Evolutionary conservation across 805 yeast genomes (phyloP).

Genomic region (Cyberlindnera euphorbiiphila): DNA sequence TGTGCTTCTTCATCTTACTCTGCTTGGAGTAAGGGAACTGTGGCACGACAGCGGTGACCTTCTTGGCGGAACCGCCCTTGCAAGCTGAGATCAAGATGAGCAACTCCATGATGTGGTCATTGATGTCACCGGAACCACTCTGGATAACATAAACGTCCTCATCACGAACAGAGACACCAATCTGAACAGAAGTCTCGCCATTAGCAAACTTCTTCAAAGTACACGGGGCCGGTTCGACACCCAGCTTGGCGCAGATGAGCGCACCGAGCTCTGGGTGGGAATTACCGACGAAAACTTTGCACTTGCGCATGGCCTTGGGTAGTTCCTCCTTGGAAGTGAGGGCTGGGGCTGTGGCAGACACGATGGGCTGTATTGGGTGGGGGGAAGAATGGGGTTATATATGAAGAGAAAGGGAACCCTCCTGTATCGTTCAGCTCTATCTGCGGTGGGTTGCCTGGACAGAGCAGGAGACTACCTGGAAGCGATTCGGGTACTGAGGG

Average conservation of each 20-base stretch:
- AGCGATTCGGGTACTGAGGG: too few species aligned
- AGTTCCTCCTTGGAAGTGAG: conserved; percentile 4
- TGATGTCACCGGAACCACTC: conserved; percentile 80
- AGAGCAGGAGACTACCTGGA: too few species aligned
- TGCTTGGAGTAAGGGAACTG: conserved; percentile 97
- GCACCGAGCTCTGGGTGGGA: conserved; percentile 95
- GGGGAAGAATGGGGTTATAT: neutral
- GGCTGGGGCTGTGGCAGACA: conserved; percentile 8
- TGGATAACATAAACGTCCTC: conserved; percentile 95
- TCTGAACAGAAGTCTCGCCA: conserved; percentile 96
- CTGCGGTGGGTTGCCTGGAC: too few species aligned
- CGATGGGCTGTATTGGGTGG: conserved; percentile 1
- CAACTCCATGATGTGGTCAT: conserved; percentile 95
- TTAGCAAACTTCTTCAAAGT: conserved; percentile 89
- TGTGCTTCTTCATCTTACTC: conserved; percentile 95
- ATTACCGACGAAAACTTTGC: conserved; percentile 93
- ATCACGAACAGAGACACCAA: conserved; percentile 92
- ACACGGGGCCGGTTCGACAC: conserved; percentile 92
- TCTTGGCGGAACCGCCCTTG: conserved; percentile 96
- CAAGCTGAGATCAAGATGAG: conserved; percentile 92
- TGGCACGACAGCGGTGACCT: conserved; percentile 93
- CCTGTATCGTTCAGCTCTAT: too few species aligned
- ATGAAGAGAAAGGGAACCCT: too few species aligned
- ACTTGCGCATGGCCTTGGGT: conserved; percentile 72
- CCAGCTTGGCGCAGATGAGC: conserved; percentile 84